Base-by-base conservation (phyloP, 495 filamentous ascomycete species). In the Talaromyces liani region DNA sequence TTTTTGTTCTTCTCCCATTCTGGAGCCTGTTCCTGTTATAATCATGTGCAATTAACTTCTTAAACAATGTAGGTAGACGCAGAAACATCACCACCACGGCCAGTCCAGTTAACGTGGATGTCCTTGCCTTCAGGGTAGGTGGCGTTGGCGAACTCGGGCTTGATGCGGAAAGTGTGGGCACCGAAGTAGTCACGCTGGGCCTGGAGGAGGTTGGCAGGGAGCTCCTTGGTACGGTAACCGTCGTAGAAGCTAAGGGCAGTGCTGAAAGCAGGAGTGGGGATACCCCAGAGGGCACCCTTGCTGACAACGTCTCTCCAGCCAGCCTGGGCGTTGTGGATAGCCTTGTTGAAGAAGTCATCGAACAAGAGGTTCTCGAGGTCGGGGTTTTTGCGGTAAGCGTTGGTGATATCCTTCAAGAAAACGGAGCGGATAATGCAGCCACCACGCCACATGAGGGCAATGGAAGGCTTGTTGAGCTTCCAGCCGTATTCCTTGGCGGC, bases 401-500 rank as follows among this genome's bases (percentile, higher is more conserved):
- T 87, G 66, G 95, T 98, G 81, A 98, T 98, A 75, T 98, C 93
- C 85, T 97, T 97, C 65, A 98, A 82, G 91, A 98, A 98, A 74
- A 98, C 94, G 66, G 95, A 98, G 78, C 94, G 94, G 80, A 98
- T 98, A 75, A 98, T 98, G 87, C 94, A 98, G 64, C 94, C 94
- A 79, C 94, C 94, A 76, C 94, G 91, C 94, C 94, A 98, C 94
- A 98, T 98, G 73, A 98, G 87, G 66, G 94, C 94, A 73, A 98
- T 98, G 65, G 96, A 96, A 63, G 94, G 94, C 87, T 97, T 98
- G 87, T 98, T 97, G 62, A 98, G 87, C 86, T 98, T 97, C 94
- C 94, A 98, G 63, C 74, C 70, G 82, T 95, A 98, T 74, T 97
- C 90, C 77, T 90, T 93, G 75, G 93, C 94, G 68, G 94, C 93